Evolutionary conservation across 164 flowering plant genomes (phyloP), one percentile per base, ranked within the genome.

Genomic region (Tetrastigma voinierianum): DNA sequence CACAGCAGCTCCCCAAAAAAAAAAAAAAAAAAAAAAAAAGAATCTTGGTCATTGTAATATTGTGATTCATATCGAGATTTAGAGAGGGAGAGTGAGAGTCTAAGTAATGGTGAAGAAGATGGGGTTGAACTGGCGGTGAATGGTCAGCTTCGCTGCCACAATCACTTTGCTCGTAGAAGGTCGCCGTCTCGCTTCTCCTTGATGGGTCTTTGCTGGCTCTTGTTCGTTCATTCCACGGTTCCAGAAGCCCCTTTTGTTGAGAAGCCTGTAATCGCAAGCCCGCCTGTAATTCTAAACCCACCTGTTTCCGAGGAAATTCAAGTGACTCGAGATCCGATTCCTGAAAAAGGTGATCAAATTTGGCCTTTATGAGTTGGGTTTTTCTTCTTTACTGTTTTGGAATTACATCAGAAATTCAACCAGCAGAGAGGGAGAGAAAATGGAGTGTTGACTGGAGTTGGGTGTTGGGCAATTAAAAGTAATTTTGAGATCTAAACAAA

Each of bases 141-240:
- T 71, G 68, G 69, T 65, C 68, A n/a, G 15, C 18, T 46, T 52
- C 65, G 47, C 51, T 80, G 73, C 70, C 70, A 76, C 66, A 77
- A 67, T 9, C 47, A 65, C 20, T n/a, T 66, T 78, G 58, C 20
- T 76, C 3, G 53, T 80, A n/a, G 14, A 83, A 77, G 71, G 25
- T 82, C 18, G 70, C 65, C 0, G 60, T 72, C 14, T 69, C 74
- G n/a, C 15, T 77, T 62, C 75, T 86, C 16, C n/a, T 44, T 82
- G 9, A 21, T 75, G 67, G 86, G 77, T 74, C 62, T n/a, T 83
- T 62, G 80, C 74, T 68, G 82, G 18, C 65, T 83, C 64, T 21
- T 80, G 14, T 65, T 70, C 19, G 62, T 49, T 25, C 59, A 44
- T 45, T 74, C 83, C 21, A 24, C 63, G 21, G 73, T 19, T 59